These are phyloP conservation scores for Metroxylon sagu DNA, from an alignment of 176 grass and related monocot genomes.

Conservation along the genomic window DNA sequence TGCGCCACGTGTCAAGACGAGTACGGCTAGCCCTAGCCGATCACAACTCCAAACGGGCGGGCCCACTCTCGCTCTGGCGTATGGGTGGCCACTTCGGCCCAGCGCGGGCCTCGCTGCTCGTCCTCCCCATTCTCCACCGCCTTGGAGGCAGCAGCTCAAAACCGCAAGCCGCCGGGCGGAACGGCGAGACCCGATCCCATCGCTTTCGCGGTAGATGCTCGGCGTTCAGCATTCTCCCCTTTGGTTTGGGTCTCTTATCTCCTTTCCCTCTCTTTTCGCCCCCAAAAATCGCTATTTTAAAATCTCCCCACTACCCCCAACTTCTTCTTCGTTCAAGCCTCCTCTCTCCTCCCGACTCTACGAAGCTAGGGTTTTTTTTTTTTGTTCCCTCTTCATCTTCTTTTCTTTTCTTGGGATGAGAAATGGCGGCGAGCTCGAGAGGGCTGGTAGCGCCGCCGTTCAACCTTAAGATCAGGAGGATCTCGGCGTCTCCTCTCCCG, in stretches of 20 bases:
- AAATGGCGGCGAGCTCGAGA: conserved; percentile 64
- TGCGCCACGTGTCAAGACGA: too few relatives aligned
- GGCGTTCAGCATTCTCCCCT: too few relatives aligned
- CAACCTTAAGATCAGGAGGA: conserved; percentile 27
- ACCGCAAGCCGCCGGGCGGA: too few relatives aligned
- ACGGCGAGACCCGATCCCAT: too few relatives aligned
- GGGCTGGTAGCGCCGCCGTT: conserved; percentile 43
- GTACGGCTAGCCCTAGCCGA: too few relatives aligned
- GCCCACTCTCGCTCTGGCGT: conserved; percentile 18
- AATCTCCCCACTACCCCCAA: background rate
- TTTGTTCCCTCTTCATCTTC: background rate
- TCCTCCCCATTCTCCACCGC: conserved; percentile 4
- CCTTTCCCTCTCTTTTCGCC: too few relatives aligned
- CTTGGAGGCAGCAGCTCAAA: too few relatives aligned
- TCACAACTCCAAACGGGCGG: background rate
- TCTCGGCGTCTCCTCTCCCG: conserved; percentile 9
- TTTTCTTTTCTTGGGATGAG: conserved; percentile 3
- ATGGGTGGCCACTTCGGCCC: conserved; percentile 2
- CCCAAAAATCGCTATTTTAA: background rate
- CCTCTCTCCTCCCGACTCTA: background rate
- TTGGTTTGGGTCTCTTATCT: too few relatives aligned
- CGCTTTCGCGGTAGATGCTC: too few relatives aligned
- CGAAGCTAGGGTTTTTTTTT: background rate
- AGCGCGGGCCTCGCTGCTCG: conserved; percentile 8
- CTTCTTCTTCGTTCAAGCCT: too few relatives aligned